Conservation (phyloP, 1,284 basidiomycete genomes). For the Leccinum fuscescens region DNA sequence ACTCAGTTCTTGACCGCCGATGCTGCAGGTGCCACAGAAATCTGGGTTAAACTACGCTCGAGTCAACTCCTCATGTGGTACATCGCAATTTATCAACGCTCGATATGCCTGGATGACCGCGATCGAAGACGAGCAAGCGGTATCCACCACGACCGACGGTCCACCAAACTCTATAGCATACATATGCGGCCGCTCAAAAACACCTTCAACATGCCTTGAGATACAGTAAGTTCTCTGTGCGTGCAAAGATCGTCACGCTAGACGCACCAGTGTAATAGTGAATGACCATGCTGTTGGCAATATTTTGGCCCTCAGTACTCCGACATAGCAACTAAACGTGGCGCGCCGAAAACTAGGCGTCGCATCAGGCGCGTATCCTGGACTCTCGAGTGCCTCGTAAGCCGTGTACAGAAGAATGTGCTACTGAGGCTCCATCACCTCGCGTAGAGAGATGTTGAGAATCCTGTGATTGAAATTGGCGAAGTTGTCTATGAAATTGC, state of each 20-base stretch:
- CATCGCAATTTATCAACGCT: constrained; percentile 59
- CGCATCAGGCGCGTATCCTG: constrained; percentile 52
- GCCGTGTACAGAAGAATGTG: constrained; percentile 63
- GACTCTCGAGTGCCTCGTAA: constrained; percentile 65
- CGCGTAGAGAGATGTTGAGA: constrained; percentile 54
- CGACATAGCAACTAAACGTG: constrained; percentile 63
- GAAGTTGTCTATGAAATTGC: constrained; percentile 26
- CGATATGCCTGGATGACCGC: constrained; percentile 66
- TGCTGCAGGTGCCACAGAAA: too few species aligned
- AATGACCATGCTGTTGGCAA: constrained; percentile 60
- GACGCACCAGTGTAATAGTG: constrained; percentile 68
- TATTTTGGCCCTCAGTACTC: constrained; percentile 59
- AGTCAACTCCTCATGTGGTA: too few species aligned
- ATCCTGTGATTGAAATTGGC: constrained; percentile 67
- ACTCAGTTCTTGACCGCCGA: too few species aligned
- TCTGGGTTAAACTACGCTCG: too few species aligned
- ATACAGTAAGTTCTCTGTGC: constrained; percentile 7
- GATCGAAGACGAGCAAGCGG: constrained; percentile 62
- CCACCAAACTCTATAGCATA: constrained; percentile 66
- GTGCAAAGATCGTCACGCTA: not conserved
- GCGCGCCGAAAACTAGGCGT: too few species aligned
- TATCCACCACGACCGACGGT: constrained; percentile 60
- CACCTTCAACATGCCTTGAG: constrained; percentile 59
- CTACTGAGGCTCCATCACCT: constrained; percentile 77
- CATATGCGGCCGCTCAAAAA: constrained; percentile 69